Base-by-base conservation (phyloP, 2,329 filamentous ascomycete genomes). In the Alternaria solani region DNA sequence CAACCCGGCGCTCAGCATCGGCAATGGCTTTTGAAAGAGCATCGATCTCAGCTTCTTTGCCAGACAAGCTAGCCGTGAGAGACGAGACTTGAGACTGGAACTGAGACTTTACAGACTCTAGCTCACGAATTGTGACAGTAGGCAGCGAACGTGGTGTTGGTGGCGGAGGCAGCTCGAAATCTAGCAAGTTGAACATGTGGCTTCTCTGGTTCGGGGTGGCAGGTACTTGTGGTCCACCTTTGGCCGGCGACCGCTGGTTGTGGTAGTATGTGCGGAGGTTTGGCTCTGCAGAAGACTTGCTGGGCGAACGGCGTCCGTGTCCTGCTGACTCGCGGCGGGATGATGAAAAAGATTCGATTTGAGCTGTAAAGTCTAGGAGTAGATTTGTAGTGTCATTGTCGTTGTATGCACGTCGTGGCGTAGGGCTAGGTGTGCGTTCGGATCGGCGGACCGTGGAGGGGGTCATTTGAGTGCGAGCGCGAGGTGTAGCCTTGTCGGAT, bases 61-160 rank as follows among this genome's bases (percentile, higher is more conserved):
- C 95, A 70, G 90, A 94, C 9, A 99, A 84, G 9, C 92, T 94
- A 3, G 95, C 95, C 74, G 92, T 95, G 18, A 99, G 86, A n/a
- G 91, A 93, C 63, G 93, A 96, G 61, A 99, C 96, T 75, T 98
- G 92, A 0, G 94, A 96, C 52, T 96, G 85, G 71, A 96, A 96
- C 25, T 87, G 87, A 0, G 94, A 97, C 78, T 98, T 98, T 61
- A 98, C 84, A 14, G 91, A 92, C 76, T 99, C 95, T 2, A 98
- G 84, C 80, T 99, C 95, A 34, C 95, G 89, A 2, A 95, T 92
- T 2, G 94, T 97, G 68, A 98, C 91, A 8, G 90, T 92, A 0
- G 95, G 95, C 38, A 98, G 87, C 56, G 93, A 97, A 63, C 94
- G 89, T 14, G 95, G 95, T 0, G 95, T 98, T 2, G 94, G 93